Base-by-base conservation (phyloP, 1,139 yeast genomes). In the Debaryomyces coudertii region DNA sequence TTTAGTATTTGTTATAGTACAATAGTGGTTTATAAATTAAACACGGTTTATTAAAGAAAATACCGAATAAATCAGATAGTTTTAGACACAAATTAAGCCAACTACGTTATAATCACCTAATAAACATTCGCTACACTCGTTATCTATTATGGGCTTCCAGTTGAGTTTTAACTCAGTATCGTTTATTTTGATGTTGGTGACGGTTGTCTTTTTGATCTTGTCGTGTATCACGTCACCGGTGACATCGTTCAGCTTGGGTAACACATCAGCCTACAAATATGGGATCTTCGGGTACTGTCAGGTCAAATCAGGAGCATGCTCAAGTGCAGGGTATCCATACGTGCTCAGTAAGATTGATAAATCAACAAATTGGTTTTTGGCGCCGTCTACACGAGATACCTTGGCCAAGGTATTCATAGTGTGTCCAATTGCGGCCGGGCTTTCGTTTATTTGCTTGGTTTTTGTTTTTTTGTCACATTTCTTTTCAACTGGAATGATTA, bases 211-310 rank as follows among this genome's bases (percentile, higher is more conserved):
- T 52, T 62, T 81, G 44, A 65, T 82, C 37, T 63, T 82, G 41
- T 80, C 82, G 6, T 73, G 80, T 36, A 72, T 82, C 30, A 75
- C 80, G 3, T 61, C 71, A 5, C 85, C 85, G 1, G 72, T 73
- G 3, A 46, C 60, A 1, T 40, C 65, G 2, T 66, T 80, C 45
- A 55, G 59, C n/a, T 55, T 80, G 24, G 80, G 66, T 46, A 62
- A 61, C 16, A 66, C 66, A 52, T 71, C 73, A 18, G 80, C 76
- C 42, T 73, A 75, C 58, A 71, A 78, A 45, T 93, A 85, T 63
- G 99, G 99, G 4, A 90, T 89, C 1, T 88, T 92, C 70, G 99
- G 98, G 1, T 79, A 81, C 52, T 92, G 98, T 64, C 60, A 53
- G 36, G 44, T 54, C 5, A 49, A 62, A 14, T 28, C 28, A 22